Evolutionary conservation across 2,329 filamentous ascomycete species (phyloP), one percentile per base, ranked within the genome.

Genomic region (Neoscytalidium dimidiatum): DNA sequence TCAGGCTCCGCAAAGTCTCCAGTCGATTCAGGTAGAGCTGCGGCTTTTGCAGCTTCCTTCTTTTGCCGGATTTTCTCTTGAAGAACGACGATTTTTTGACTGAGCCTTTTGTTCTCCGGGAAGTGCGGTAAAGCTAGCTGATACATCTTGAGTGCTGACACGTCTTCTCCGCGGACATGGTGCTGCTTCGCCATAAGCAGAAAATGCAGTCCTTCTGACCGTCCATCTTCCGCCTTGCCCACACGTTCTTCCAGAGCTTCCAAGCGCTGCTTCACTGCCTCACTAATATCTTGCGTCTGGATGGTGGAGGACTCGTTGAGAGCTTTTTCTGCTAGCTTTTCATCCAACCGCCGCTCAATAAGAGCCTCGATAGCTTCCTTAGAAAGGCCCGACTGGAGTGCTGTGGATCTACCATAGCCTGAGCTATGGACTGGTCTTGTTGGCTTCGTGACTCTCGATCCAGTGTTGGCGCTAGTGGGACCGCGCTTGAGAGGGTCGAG

Each of bases 151-250:
- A 98, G 79, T 0, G 94, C 92, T 35, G 87, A 91, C 3, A 81
- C 82, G 60, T 96, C 88, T 69, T 97, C 92, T 1, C 92, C 92
- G 3, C 88, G 85, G 61, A 92, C 92, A 73, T 94, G 93, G 73
- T 96, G 91, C 75, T 97, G 93, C 69, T 95, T 91, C 1, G 92
- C 94, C 84, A 95, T 92, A n/a, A 97, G 83, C 35, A 98, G 80
- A 71, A 91, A 92, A 11, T 92, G 91, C 29, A 98, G 78, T 0
- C 94, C 95, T 68, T 97, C 92, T 0, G 92, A 89, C 62, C 91
- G 88, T 28, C 85, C 82, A 71, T 96, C 92, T 41, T 94, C 81
- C 65, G 82, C 79, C 14, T 84, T 82, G 65, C 94, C 91, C 29
- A 98, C 90, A n/a, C 92, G 90, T 69, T 90, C 87, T 77, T 98